Conservation (phyloP, 352 stramenopile species). For the Phytophthora chlamydospora region DNA sequence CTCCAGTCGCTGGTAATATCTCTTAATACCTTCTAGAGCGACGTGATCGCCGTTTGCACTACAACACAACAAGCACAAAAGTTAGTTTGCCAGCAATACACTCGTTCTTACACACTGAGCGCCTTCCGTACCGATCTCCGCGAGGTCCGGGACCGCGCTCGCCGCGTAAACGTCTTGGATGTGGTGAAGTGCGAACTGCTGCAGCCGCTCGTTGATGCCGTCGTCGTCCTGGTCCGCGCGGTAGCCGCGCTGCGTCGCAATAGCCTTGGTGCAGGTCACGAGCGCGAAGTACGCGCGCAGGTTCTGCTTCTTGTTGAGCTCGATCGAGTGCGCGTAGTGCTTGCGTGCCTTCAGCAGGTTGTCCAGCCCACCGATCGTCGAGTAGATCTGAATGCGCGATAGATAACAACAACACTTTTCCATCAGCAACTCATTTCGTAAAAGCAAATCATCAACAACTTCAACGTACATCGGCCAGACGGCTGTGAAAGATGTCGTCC, state of each 20-base stretch:
- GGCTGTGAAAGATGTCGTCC: constrained; percentile 66
- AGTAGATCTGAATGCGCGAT: constrained; percentile 49
- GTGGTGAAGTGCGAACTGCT: constrained; percentile 50
- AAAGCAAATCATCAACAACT: neutral
- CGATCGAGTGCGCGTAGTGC: constrained; percentile 72
- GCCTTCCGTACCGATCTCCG: constrained; percentile 44
- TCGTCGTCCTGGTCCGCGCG: constrained; percentile 55
- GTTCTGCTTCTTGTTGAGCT: constrained; percentile 72
- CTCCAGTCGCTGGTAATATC: neutral
- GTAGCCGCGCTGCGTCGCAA: constrained; percentile 49
- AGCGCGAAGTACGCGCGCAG: constrained; percentile 57
- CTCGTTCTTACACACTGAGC: neutral
- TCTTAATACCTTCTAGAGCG: constrained; percentile 30
- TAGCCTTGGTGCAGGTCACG: constrained; percentile 60
- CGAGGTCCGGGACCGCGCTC: constrained; percentile 46
- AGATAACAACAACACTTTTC: neutral
- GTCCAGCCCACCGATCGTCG: constrained; percentile 63
- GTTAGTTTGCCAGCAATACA: constrained; percentile 12
- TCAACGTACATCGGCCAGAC: constrained; percentile 60
- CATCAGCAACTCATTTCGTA: too few relatives aligned
- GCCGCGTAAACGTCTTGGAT: constrained; percentile 49
- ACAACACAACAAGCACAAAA: neutral
- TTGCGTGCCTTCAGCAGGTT: constrained; percentile 68
- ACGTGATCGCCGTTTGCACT: constrained; percentile 41
- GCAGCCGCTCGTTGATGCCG: constrained; percentile 63